Conservation (phyloP, 2,329 filamentous ascomycete species). For the Cercospora beticola region DNA sequence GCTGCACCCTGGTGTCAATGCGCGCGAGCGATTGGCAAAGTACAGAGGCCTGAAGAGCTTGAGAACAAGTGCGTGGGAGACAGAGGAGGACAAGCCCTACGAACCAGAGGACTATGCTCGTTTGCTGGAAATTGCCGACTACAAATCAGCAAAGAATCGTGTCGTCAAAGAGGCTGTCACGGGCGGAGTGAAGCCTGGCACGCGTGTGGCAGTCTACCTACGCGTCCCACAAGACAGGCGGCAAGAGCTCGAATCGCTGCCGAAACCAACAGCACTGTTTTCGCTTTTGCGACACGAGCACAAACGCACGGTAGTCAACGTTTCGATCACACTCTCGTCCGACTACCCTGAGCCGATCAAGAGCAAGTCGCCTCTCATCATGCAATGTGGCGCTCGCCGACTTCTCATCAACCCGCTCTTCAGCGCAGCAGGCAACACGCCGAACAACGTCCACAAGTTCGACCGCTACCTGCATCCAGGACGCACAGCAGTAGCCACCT, state of each 20-base stretch:
- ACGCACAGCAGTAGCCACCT: constrained; percentile 82
- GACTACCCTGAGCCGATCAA: constrained; percentile 75
- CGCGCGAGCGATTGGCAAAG: constrained; percentile 77
- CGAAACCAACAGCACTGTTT: constrained; percentile 70
- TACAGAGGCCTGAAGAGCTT: constrained; percentile 93
- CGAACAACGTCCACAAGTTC: constrained; percentile 97
- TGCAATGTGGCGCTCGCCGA: constrained; percentile 86
- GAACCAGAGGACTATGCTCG: constrained; percentile 89
- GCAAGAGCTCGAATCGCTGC: constrained; percentile 53
- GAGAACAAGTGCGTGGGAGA: constrained; percentile 83
- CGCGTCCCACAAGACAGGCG: constrained; percentile 48
- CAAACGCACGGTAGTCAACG: constrained; percentile 86
- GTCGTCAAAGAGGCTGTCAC: constrained; percentile 78
- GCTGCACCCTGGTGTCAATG: constrained; percentile 80
- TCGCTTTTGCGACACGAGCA: constrained; percentile 91
- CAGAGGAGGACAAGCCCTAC: constrained; percentile 78
- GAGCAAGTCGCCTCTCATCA: constrained; percentile 86
- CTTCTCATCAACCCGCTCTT: constrained; percentile 88
- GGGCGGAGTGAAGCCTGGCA: constrained; percentile 84
- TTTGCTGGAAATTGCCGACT: constrained; percentile 83
- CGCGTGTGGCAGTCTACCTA: constrained; percentile 77
- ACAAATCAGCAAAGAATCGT: constrained; percentile 76
- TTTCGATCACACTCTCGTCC: constrained; percentile 80
- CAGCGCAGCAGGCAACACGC: constrained; percentile 83
- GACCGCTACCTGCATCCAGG: constrained; percentile 89